Evolutionary conservation across 371 early-diverging fungal genomes (phyloP).

Genomic region (Rhizopus sp.): DNA sequence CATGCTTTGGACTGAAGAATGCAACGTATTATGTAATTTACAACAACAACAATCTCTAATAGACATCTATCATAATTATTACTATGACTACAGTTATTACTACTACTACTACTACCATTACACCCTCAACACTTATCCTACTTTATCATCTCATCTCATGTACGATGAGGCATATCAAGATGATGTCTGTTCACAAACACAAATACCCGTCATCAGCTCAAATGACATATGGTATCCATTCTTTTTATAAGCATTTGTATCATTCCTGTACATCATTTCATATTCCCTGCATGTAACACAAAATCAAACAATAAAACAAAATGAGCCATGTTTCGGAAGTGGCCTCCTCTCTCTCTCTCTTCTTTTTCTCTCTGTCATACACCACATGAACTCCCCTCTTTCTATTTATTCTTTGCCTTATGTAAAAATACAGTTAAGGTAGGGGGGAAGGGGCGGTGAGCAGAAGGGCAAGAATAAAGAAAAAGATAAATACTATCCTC

Average conservation of each 20-base stretch:
- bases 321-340: no score
- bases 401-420: no score
- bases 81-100: neutral
- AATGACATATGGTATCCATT: slow-evolving; percentile 9
- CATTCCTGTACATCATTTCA: no score
- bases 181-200: neutral
- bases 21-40: slow-evolving; percentile 19
- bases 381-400: no score
- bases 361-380: no score
- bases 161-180: neutral
- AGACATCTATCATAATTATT: neutral
- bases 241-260: neutral
- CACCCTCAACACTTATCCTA: neutral
- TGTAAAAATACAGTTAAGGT: no score
- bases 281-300: no score
- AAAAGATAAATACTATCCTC: neutral
- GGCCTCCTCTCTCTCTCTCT: no score
- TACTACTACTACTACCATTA: neutral
- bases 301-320: no score
- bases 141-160: neutral
- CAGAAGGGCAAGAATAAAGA: neutral
- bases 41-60: neutral
- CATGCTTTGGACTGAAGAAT: slow-evolving; percentile 25
- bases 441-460: neutral
- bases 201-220: slow-evolving; percentile 1